These are phyloP conservation scores for Volvariella surrecta DNA, from an alignment of 1,284 basidiomycete species.

Conservation along the genomic window DNA sequence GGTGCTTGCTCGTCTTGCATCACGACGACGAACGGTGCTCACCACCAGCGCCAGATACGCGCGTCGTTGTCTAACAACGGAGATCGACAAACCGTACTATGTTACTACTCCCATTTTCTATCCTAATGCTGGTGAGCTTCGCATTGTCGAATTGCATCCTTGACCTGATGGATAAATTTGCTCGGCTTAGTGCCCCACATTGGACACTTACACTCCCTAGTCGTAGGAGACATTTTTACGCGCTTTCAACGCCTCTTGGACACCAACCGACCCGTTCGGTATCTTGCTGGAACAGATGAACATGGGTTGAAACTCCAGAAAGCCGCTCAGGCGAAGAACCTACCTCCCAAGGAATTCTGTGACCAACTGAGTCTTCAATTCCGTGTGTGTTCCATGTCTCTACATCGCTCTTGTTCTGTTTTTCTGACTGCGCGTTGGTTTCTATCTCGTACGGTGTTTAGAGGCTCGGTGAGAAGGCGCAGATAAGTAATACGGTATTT, in stretches of 20 bases:
- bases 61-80: no score
- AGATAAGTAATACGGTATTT: constrained; percentile 67
- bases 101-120: constrained; percentile 36
- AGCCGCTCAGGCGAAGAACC: constrained; percentile 52
- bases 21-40: no score
- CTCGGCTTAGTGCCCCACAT: constrained; percentile 60
- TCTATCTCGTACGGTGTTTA: constrained; percentile 21
- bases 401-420: no score
- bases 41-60: no score
- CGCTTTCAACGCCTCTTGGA: constrained; percentile 59
- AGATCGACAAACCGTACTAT: constrained; percentile 24
- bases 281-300: constrained; percentile 87
- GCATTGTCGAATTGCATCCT: background rate
- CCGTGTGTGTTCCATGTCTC: constrained; percentile 49
- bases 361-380: constrained; percentile 65
- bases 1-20: no score
- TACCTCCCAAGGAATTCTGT: constrained; percentile 60
- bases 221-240: constrained; percentile 74
- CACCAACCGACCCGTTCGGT: constrained; percentile 45
- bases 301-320: constrained; percentile 92
- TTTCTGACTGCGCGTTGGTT: constrained; percentile 39
- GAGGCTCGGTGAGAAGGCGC: constrained; percentile 60
- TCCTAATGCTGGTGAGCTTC: constrained; percentile 28
- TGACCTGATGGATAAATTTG: background rate
- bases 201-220: constrained; percentile 73